Base-by-base conservation (phyloP, 75 land plant genomes). In the Larix kaempferi region DNA sequence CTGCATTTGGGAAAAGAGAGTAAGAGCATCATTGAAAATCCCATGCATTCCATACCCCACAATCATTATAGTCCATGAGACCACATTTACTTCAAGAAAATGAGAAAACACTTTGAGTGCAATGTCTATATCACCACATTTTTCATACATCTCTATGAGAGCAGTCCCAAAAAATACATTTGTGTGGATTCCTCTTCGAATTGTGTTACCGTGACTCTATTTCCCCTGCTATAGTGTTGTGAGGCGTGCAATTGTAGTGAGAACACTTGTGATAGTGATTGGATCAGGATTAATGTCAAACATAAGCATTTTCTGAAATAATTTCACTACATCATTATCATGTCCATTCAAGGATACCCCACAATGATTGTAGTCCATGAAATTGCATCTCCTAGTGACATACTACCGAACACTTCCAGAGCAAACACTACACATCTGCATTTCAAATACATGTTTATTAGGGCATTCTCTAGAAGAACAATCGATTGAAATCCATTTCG, bases 381-480 rank as follows among this genome's bases (percentile, higher is more conserved):
- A 44, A 88, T 83, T 26, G 59, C 65, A 59, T 88, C 86, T 61
- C 64, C 80, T 57, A 81, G 74, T 7, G 56, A 80, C 71, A 84
- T 79, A 64, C 59, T 29, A 12, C 56, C 69, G 73, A 92, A 92
- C 23, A 90, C 71, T 58, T 59, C 27, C 55, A 35, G 79, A 25
- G 92, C 84, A 29, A 84, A 86, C 56, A 78, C 81, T 29, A 92
- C 23, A 71, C 81, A 41, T 44, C 89, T 86, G 80, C 92, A 92
- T 75, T 88, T 92, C 54, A 88, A 86, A 76, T 90, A 92, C 92
- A 92, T 88, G 44, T 88, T 88, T 57, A 83, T 78, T 23, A 92
- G 81, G 10, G 92, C 78, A 78, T 82, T 82, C 4, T 79, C 78
- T 13, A 86, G 87, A 78, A 83, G 62, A 49, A 85, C 80, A n/a